phyloP scores from a whole-genome alignment of 257 asterid species.

The Verbena officinalis region DNA sequence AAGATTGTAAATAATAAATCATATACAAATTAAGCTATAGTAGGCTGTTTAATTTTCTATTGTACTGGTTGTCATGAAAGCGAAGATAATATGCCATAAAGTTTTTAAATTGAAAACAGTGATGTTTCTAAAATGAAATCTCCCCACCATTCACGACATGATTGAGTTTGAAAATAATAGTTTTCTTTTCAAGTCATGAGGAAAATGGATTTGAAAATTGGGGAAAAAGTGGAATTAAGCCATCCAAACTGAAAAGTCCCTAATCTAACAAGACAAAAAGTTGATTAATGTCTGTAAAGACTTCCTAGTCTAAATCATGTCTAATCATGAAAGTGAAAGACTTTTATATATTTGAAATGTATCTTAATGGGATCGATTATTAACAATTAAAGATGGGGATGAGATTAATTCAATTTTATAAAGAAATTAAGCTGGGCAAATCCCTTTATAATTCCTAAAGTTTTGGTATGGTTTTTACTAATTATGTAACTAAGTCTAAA shows the following conservation, averaged over 20 bases:
- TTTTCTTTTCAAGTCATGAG: conserved; percentile 13
- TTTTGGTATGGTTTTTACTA: no score
- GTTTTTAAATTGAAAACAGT: neutral
- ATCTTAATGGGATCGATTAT: no score
- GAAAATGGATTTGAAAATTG: conserved; percentile 4
- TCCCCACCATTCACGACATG: conserved; percentile 74
- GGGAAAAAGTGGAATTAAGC: neutral
- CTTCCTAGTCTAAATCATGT: neutral
- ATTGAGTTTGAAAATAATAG: conserved; percentile 32
- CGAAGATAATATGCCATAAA: neutral
- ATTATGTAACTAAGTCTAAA: no score
- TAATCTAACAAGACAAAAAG: neutral
- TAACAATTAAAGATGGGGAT: no score
- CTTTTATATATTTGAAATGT: no score
- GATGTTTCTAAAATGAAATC: conserved; percentile 5
- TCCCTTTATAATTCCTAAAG: no score
- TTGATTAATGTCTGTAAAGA: neutral
- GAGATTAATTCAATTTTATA: no score
- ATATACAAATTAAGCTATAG: no score
- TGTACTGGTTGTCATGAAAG: conserved; percentile 13
- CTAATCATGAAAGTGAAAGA: no score
- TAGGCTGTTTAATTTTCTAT: neutral
- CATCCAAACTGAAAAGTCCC: conserved; percentile 4
- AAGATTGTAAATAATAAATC: no score
- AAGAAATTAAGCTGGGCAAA: no score